Base-by-base conservation (phyloP, 257 asterid species). In the Dorcoceras hygrometricum region DNA sequence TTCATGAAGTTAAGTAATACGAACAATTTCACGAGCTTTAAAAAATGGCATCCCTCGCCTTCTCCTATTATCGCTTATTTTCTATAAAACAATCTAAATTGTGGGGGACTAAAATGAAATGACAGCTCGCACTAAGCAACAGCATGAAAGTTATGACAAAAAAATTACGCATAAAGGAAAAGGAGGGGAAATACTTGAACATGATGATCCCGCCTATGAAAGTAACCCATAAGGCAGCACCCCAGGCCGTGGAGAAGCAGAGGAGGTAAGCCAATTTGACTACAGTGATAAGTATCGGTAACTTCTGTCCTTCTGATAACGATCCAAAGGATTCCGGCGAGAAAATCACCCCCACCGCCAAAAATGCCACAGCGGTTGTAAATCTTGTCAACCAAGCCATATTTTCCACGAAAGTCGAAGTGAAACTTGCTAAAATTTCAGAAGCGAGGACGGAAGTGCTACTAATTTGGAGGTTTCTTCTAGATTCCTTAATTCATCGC, bases 151-250 rank as follows among this genome's bases (percentile, higher is more conserved):
- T 34, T 23, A 56, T 56, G 14, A 24, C 56, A n/a, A 67, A 4
- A 4, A 56, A 54, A 26, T 26, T 19, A 22, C 54, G 25, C 0
- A 39, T 59, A 23, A 19, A 23, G 4, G 26, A 8, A 60, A 19
- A 19, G 14, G 28, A 24, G 7, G 57, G 5, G 11, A 20, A 5
- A 14, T 84, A 94, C 99, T 87, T 94, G 87, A 94, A 94, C 99
- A 89, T 89, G 84, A 94, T 90, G 86, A 94, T 90, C 81, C 99
- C 99, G 62, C 99, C 99, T 73, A 94, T 87, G 87, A 94, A 90
- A 74, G 98, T 90, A 72, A 90, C 98, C 99, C 99, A 94, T 2
- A 90, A 77, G 70, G 98, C 94, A 14, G 98, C 96, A 8, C 99
- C 99, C 84, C 87, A 94, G 28, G 99, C 93, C 19, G 97, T 88